Percentiles rank a stretch among this genome's conserved stretches.
phyloP scores from a whole-genome alignment of 331 rosid species.

The Phaseolus coccineus region DNA sequence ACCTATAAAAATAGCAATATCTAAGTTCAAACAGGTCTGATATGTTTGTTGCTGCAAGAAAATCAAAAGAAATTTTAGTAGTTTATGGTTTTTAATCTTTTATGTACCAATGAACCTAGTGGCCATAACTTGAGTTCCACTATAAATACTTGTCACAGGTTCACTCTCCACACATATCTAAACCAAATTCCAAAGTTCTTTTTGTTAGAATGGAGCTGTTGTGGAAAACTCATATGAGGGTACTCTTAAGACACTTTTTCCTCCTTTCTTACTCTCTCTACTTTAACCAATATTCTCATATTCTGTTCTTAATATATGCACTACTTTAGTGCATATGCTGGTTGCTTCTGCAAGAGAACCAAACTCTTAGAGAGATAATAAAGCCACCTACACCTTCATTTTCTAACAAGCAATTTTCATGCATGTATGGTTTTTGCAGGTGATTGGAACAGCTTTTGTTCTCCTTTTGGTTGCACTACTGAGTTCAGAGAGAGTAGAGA shows the following conservation, averaged over 20 bases:
- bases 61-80: neutral
- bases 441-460: neutral
- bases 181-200: slow-evolving; percentile 29
- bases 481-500: slow-evolving; percentile 44
- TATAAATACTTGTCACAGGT: slow-evolving; percentile 48
- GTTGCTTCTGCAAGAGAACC: neutral
- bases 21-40: neutral
- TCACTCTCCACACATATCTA: slow-evolving; percentile 31
- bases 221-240: slow-evolving; percentile 42
- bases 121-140: slow-evolving; percentile 6
- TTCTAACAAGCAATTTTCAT: slow-evolving; percentile 19
- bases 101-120: slow-evolving; percentile 28
- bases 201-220: slow-evolving; percentile 44
- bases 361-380: neutral
- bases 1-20: neutral
- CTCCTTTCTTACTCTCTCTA: slow-evolving; percentile 12
- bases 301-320: slow-evolving; percentile 5
- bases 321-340: neutral
- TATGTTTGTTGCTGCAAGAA: neutral
- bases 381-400: neutral
- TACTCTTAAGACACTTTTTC: slow-evolving; percentile 42
- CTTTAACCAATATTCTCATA: neutral
- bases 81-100: slow-evolving; percentile 22
- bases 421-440: slow-evolving; percentile 44
- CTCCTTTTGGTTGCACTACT: slow-evolving; percentile 43